Base-by-base conservation (phyloP, 208 protist genomes). In the Crithidia expoeki region DNA sequence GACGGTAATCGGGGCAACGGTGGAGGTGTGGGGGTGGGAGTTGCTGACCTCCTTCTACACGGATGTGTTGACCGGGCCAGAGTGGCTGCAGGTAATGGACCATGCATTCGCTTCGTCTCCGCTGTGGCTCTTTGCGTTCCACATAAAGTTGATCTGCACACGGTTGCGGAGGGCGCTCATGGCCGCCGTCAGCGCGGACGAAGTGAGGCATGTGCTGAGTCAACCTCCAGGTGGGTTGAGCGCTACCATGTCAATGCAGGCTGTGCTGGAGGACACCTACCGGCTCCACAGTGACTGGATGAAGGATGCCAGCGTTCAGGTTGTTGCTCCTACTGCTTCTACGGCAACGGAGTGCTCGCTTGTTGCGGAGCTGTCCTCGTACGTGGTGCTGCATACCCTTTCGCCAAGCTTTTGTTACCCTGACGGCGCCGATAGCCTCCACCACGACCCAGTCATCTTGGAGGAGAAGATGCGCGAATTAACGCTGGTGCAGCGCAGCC, bases 41-140 rank as follows among this genome's bases (percentile, higher is more conserved):
- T 44, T 82, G 34, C n/a, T 94, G 40, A 66, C 58, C 7, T 80
- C 72, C 10, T 71, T 97, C 23, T 93, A 81, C 61, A 95, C 89
- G 1, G 91, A 97, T 27, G 68, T 88, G 30, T 79, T 96, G 28
- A 74, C 36, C 0, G 75, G 76, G 2, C 47, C 80, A 10, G 91
- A 92, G 75, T 97, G 93, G 92, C 79, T 94, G 61, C 89, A 95
- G 66, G 79, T 97, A 19, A 94, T 97, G 90, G 93, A 97, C 73
- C 93, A 97, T 76, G 83, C 79, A 1, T 62, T 94, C 14, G 72
- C 79, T 23, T 84, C 86, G 34, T 14, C 81, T 33, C 90, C 93
- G 28, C 56, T 93, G 59, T 97, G 89, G 86, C 78, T 97, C 7
- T 96, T 91, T 33, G 59, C 84, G 7, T 95, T 97, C 73, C 82